phyloP scores from a whole-genome alignment of 768 basidiomycete species.

The Boletus bicolor region DNA sequence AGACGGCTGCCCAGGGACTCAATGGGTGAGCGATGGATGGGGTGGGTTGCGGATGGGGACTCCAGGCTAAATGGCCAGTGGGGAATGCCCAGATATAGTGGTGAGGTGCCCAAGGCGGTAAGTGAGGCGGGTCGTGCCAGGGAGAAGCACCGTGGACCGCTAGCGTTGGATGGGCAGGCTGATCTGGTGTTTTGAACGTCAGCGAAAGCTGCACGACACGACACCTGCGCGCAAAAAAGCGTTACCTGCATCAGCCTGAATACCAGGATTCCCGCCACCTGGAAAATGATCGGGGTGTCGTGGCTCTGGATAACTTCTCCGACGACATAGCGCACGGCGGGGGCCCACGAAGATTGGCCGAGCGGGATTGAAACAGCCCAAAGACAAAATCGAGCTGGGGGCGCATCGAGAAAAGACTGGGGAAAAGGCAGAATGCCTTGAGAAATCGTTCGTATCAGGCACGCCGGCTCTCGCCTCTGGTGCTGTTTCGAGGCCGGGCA shows the following conservation, averaged over 20 bases:
- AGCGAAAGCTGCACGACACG: neutral
- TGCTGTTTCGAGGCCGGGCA: conserved; percentile 13
- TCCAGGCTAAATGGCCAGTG: conserved; percentile 25
- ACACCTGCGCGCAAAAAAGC: neutral
- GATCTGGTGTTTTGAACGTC: conserved; percentile 12
- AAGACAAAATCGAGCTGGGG: neutral
- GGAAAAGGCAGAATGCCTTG: conserved; percentile 15
- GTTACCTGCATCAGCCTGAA: conserved; percentile 20
- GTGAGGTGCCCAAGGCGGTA: conserved; percentile 22
- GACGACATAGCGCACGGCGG: conserved; percentile 6
- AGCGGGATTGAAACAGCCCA: neutral
- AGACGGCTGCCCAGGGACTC: conserved; percentile 15
- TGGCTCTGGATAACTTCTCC: conserved; percentile 2
- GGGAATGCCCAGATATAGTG: conserved; percentile 26
- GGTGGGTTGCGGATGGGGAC: conserved; percentile 20
- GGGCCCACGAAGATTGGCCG: conserved; percentile 17
- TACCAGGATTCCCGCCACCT: conserved; percentile 19
- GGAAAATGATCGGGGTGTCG: conserved; percentile 16
- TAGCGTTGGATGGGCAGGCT: neutral
- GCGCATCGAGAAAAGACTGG: conserved; percentile 19
- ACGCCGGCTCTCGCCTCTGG: neutral
- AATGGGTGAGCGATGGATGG: conserved; percentile 4
- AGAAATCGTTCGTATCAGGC: conserved; percentile 13
- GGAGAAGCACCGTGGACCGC: neutral
- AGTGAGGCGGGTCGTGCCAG: neutral